A percentile compares a stretch with the other conserved stretches of the same genome.
Conservation (phyloP, 108 stramenopile species). For the Mayamaea pseudoterrestris region DNA sequence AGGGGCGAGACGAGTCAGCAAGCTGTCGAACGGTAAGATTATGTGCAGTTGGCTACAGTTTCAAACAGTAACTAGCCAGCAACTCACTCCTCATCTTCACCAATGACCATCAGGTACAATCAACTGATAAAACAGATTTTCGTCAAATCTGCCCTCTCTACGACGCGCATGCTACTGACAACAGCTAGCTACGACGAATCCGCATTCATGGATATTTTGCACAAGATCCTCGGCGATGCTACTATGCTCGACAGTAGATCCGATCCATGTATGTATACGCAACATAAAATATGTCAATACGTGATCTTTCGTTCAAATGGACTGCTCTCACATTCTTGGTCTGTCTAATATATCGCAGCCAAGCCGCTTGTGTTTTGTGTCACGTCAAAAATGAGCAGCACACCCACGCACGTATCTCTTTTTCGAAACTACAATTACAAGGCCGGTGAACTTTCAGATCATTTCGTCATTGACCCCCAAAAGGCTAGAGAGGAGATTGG, state of each 20-base stretch:
- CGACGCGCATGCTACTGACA: slow-evolving; percentile 66
- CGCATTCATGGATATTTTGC: slow-evolving; percentile 61
- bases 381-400: slow-evolving; percentile 67
- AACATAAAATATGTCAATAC: too few species aligned
- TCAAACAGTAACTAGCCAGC: too few species aligned
- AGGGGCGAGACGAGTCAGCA: slow-evolving; percentile 48
- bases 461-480: slow-evolving; percentile 52
- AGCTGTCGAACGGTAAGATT: slow-evolving; percentile 53
- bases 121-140: slow-evolving; percentile 62
- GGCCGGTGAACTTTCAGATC: slow-evolving; percentile 63
- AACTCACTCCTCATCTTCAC: too few species aligned
- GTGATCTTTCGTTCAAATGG: too few species aligned
- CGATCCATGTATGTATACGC: too few species aligned
- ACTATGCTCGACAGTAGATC: slow-evolving; percentile 73
- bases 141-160: slow-evolving; percentile 57
- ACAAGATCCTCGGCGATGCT: slow-evolving; percentile 50
- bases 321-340: too few species aligned
- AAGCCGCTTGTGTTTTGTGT: slow-evolving; percentile 52
- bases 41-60: too few species aligned
- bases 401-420: slow-evolving; percentile 58
- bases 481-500: slow-evolving; percentile 51
- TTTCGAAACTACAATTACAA: slow-evolving; percentile 82
- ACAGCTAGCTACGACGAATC: slow-evolving; percentile 78
- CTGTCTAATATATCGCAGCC: too few species aligned
- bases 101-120: too few species aligned